Base-by-base conservation (phyloP, 176 grass and related monocot genomes). In the Melocanna baccifera region DNA sequence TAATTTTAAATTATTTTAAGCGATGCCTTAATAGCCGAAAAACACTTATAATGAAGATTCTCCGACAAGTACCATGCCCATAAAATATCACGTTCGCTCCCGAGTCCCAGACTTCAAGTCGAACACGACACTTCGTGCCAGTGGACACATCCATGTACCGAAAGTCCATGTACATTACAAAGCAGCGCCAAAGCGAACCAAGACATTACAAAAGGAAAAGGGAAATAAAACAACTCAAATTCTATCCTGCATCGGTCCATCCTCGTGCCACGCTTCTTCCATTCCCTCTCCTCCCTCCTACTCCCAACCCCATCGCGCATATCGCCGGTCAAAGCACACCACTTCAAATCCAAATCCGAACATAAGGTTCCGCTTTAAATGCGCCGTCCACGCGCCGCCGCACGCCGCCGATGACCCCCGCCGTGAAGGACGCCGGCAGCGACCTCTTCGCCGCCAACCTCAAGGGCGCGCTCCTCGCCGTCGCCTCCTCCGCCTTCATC, bases 401-500 rank as follows among this genome's bases (percentile, higher is more conserved):
- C 7, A 80, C 81, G 86, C 79, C 78, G 48, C 66, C 69, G 81
- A 90, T 88, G 90, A 83, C 63, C 73, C 25, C 40, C 32, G 58
- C 29, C 70, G 26, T 82, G 67, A 32, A 61, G 52, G 87, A 78
- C 67, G 79, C 45, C 46, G 76, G 71, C 88, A 73, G 85, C 69
- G 86, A 92, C 73, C 88, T 93, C 75, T 94, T 98, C 83, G 87
- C 69, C 59, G 96, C 94, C 57, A 98, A 98, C 83, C 89, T 98
- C 58, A 93, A 83, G 85, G 96, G 96, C 67, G 80, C 92, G 61
- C 84, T 98, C 77, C 91, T 98, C 80, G 87, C 96, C 63, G 77
- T 95, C 62, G 91, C 87, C 73, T 98, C 96, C 50, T 95, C 91
- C 77, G 91, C 91, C 62, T 98, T 98, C 87, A 94, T 98, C 85